These are phyloP conservation scores for Copromyces sp. DNA, from an alignment of 495 filamentous ascomycete species.

Conservation along the genomic window DNA sequence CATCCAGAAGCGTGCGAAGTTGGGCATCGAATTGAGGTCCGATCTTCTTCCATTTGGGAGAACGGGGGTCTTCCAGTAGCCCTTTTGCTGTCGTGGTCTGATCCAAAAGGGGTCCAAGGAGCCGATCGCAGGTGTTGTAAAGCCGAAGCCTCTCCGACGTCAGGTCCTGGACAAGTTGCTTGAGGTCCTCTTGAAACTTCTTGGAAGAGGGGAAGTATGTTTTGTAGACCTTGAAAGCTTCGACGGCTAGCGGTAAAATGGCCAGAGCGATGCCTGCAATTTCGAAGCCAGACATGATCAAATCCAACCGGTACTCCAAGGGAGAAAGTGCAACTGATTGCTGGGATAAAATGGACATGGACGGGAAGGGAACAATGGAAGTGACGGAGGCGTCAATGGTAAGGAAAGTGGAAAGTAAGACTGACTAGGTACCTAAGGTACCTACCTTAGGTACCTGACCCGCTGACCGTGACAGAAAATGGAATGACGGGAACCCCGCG, in stretches of 20 bases:
- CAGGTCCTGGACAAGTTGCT: not conserved
- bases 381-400: not conserved
- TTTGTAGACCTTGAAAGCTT: slow-evolving; percentile 23
- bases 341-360: not conserved
- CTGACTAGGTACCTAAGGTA: no score
- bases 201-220: slow-evolving; percentile 19
- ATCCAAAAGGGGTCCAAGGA: slow-evolving; percentile 1
- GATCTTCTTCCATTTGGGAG: slow-evolving; percentile 1
- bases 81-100: not conserved
- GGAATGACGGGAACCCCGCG: not conserved
- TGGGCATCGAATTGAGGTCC: not conserved
- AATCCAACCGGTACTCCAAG: not conserved
- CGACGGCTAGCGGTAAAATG: slow-evolving; percentile 24
- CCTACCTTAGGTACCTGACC: no score
- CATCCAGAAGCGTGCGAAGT: slow-evolving; percentile 1
- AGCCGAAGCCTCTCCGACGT: slow-evolving; percentile 2
- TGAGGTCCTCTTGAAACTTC: slow-evolving; percentile 12
- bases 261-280: slow-evolving; percentile 28
- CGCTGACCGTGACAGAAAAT: no score
- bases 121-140: slow-evolving; percentile 6
- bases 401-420: not conserved
- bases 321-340: not conserved
- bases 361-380: not conserved
- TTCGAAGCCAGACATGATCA: slow-evolving; percentile 20
- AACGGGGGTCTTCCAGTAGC: slow-evolving; percentile 2